These are phyloP conservation scores for Dacryopinax spathularia DNA, from an alignment of 768 basidiomycete genomes.

Conservation along the genomic window DNA sequence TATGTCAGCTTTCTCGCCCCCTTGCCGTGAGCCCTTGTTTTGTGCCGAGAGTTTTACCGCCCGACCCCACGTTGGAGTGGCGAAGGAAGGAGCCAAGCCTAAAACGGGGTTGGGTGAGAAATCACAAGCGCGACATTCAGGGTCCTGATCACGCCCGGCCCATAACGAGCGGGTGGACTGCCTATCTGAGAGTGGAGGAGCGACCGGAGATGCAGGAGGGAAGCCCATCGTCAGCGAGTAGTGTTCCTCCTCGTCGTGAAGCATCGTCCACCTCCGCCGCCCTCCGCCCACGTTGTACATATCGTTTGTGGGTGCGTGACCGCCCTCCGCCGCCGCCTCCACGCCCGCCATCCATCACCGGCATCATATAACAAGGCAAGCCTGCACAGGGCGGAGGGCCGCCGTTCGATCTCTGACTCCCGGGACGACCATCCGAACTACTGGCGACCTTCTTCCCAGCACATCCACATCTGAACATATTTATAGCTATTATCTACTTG, in stretches of 20 bases:
- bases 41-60: background rate
- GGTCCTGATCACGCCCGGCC: background rate
- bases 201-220: background rate
- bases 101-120: background rate
- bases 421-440: too few relatives aligned
- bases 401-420: too few relatives aligned
- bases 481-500: background rate
- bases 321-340: background rate
- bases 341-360: background rate
- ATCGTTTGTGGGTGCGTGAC: conserved; percentile 34
- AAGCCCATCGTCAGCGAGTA: background rate
- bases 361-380: background rate
- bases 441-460: too few relatives aligned
- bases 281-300: conserved; percentile 42
- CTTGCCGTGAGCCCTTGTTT: background rate
- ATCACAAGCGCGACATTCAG: background rate
- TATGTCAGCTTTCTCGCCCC: background rate
- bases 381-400: background rate
- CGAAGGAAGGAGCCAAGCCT: background rate
- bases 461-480: background rate
- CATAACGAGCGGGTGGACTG: conserved; percentile 1
- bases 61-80: background rate
- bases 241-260: background rate
- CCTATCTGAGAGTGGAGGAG: background rate
- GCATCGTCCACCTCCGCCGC: background rate